These are phyloP conservation scores for Cryomyces antarcticus DNA, from an alignment of 495 filamentous ascomycete genomes.

Conservation along the genomic window DNA sequence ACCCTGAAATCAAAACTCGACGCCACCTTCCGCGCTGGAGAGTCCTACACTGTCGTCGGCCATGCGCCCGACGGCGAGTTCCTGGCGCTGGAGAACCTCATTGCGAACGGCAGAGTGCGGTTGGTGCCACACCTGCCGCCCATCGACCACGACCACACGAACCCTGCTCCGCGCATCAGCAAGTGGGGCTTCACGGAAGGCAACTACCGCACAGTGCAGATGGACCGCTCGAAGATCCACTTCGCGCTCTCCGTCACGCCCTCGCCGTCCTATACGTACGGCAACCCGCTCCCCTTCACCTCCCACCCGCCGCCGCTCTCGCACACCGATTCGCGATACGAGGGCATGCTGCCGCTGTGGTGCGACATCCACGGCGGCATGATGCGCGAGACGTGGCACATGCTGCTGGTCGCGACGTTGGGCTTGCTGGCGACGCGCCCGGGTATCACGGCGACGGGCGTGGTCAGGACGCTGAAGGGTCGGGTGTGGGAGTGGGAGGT, in stretches of 20 bases:
- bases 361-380: constrained; percentile 51
- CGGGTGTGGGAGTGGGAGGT: constrained; percentile 49
- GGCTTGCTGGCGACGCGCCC: constrained; percentile 39
- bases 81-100: constrained; percentile 48
- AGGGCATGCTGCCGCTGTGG: constrained; percentile 45
- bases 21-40: constrained; percentile 17
- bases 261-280: constrained; percentile 35
- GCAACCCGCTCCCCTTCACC: constrained; percentile 29
- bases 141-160: constrained; percentile 21
- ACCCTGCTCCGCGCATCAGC: constrained; percentile 9
- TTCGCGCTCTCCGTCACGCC: constrained; percentile 43
- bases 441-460: constrained; percentile 28
- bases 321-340: background rate
- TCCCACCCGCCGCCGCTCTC: constrained; percentile 7
- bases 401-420: constrained; percentile 35
- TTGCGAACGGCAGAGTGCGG: constrained; percentile 36
- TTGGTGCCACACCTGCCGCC: constrained; percentile 36
- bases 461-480: constrained; percentile 35
- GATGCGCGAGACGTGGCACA: constrained; percentile 41
- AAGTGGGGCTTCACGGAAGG: constrained; percentile 53
- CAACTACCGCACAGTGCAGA: constrained; percentile 48
- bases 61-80: constrained; percentile 42
- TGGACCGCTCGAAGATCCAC: constrained; percentile 40
- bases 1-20: constrained; percentile 20
- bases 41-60: constrained; percentile 15